A percentile compares a stretch with the other conserved stretches of the same genome.
These are phyloP conservation scores for Russula dissimulans DNA, from an alignment of 768 basidiomycete genomes.

Conservation along the genomic window DNA sequence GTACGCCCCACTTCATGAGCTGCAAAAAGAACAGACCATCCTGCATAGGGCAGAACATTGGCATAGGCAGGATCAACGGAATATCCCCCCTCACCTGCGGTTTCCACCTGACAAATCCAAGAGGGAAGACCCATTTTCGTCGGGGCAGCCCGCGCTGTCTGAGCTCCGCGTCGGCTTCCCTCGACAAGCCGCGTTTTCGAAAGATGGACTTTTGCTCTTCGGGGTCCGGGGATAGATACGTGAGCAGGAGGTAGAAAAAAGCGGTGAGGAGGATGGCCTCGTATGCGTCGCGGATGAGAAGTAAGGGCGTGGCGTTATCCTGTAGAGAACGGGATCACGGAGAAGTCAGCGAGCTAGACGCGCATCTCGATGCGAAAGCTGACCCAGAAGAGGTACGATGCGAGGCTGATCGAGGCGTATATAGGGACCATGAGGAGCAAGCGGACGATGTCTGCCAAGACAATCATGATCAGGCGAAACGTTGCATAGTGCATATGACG, in stretches of 20 bases:
- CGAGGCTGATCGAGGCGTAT: slow-evolving; percentile 58
- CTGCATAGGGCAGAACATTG: slow-evolving; percentile 24
- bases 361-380: neutral
- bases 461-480: neutral
- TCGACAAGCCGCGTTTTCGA: slow-evolving; percentile 47
- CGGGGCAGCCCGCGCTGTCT: slow-evolving; percentile 36
- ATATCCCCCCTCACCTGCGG: slow-evolving; percentile 37
- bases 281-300: slow-evolving; percentile 65
- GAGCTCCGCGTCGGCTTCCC: slow-evolving; percentile 40
- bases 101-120: slow-evolving; percentile 53
- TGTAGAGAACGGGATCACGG: slow-evolving; percentile 19
- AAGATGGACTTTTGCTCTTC: slow-evolving; percentile 56
- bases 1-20: slow-evolving; percentile 67
- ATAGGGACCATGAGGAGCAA: slow-evolving; percentile 72
- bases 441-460: slow-evolving; percentile 51
- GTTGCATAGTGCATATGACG: neutral
- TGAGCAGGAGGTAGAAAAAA: slow-evolving; percentile 71
- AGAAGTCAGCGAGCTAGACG: neutral
- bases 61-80: neutral
- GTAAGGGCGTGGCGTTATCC: slow-evolving; percentile 60
- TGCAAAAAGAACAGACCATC: slow-evolving; percentile 63
- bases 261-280: slow-evolving; percentile 67
- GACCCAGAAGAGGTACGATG: slow-evolving; percentile 67
- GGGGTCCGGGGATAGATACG: slow-evolving; percentile 54
- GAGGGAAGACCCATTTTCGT: slow-evolving; percentile 60